Evolutionary conservation across 2,329 filamentous ascomycete genomes (phyloP).

Genomic region (Aureobasidium sp.): DNA sequence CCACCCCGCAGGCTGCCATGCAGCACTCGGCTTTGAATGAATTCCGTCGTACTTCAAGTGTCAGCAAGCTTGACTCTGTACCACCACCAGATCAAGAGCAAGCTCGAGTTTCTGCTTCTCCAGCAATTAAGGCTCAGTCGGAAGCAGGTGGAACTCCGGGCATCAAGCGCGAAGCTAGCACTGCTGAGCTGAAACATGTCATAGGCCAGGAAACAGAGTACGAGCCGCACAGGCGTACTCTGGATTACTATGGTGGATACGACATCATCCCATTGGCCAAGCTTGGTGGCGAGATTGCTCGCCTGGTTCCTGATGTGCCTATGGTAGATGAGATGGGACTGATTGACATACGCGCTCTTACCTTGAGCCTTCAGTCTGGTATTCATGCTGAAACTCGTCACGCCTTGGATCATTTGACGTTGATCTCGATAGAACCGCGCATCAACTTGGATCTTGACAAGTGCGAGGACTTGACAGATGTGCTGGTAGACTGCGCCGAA

Average conservation of each 20-base stretch:
- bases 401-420: constrained; percentile 74
- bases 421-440: constrained; percentile 56
- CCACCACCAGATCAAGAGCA: constrained; percentile 8
- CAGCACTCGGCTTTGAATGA: constrained; percentile 24
- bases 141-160: constrained; percentile 9
- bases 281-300: constrained; percentile 58
- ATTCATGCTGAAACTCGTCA: constrained; percentile 84
- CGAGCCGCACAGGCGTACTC: constrained; percentile 13
- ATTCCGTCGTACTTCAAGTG: constrained; percentile 22
- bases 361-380: constrained; percentile 80
- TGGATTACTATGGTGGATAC: constrained; percentile 54
- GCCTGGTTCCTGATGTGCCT: constrained; percentile 67
- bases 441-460: constrained; percentile 60
- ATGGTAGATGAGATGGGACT: constrained; percentile 69
- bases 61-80: constrained; percentile 12
- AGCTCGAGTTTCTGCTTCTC: constrained; percentile 9
- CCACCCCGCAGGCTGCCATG: constrained; percentile 36
- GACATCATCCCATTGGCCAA: constrained; percentile 56
- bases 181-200: constrained; percentile 1
- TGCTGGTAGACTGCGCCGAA: constrained; percentile 82
- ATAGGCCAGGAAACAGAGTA: constrained; percentile 12
- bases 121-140: constrained; percentile 10
- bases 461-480: constrained; percentile 84
- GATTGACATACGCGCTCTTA: constrained; percentile 84
- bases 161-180: constrained; percentile 14